Conservation (phyloP, 768 basidiomycete species). For the Amanita inopinata region DNA sequence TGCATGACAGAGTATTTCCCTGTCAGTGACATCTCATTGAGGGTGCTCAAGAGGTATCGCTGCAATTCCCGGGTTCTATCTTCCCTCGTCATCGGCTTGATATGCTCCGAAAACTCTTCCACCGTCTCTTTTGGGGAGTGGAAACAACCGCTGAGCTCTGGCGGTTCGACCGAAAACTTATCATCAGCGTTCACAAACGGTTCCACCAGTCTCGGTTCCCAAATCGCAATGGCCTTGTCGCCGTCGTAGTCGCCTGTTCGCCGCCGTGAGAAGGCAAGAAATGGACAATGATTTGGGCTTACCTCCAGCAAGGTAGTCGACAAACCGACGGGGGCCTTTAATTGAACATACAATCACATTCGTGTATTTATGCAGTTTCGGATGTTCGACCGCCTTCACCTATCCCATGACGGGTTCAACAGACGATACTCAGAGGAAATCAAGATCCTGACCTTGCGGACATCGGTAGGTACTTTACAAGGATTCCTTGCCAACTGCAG, state of each 20-base stretch:
- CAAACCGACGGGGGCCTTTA: conserved; percentile 41
- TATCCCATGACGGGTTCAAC: conserved; percentile 16
- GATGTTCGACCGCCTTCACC: conserved; percentile 47
- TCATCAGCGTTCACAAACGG: conserved; percentile 44
- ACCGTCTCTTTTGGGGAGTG: conserved; percentile 34
- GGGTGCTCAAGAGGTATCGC: conserved; percentile 36
- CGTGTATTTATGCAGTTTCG: conserved; percentile 34
- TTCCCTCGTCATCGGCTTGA: conserved; percentile 12
- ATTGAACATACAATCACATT: conserved; percentile 56
- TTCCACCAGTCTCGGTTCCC: conserved; percentile 45
- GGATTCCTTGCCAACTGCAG: conserved; percentile 30
- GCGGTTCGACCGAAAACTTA: conserved; percentile 40
- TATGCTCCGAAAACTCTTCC: conserved; percentile 27
- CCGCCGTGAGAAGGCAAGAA: background rate
- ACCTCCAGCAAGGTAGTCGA: conserved; percentile 61
- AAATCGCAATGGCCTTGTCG: conserved; percentile 49
- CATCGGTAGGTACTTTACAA: conserved; percentile 59
- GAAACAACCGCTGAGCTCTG: conserved; percentile 23
- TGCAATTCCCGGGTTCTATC: conserved; percentile 32
- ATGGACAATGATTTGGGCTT: conserved; percentile 6
- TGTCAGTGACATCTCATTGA: conserved; percentile 35
- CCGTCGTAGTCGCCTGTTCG: conserved; percentile 61
- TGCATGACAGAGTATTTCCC: conserved; percentile 50
- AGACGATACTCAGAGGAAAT: background rate
- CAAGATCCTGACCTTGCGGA: conserved; percentile 44